Percentiles rank a stretch among this genome's conserved stretches.
Conservation (phyloP, 805 yeast genomes). For the Pichia cephalocereana region DNA sequence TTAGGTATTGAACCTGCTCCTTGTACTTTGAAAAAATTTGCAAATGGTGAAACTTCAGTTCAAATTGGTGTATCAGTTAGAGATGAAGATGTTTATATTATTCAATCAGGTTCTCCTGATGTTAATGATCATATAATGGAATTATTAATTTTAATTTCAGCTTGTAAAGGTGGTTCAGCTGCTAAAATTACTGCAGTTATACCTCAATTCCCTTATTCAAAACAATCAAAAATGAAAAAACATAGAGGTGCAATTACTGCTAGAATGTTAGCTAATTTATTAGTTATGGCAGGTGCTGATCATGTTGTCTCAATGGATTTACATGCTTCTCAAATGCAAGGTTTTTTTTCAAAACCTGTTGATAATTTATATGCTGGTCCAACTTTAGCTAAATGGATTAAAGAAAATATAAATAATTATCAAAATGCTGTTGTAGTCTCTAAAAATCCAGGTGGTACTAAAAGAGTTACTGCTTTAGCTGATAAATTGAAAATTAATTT, state of each 20-base stretch:
- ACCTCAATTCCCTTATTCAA: slow-evolving; percentile 96
- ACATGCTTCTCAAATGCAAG: slow-evolving; percentile 98
- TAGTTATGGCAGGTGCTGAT: slow-evolving; percentile 98
- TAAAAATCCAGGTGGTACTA: slow-evolving; percentile 99
- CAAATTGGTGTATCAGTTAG: slow-evolving; percentile 92
- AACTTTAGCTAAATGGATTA: slow-evolving; percentile 91
- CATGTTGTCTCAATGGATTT: slow-evolving; percentile 97
- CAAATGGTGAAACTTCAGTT: slow-evolving; percentile 96
- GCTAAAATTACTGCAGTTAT: slow-evolving; percentile 92
- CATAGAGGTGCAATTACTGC: slow-evolving; percentile 99
- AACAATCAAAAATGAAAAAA: slow-evolving; percentile 96
- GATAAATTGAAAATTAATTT: slow-evolving; percentile 91
- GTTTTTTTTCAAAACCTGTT: slow-evolving; percentile 94
- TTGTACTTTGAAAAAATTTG: slow-evolving; percentile 80
- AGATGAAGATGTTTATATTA: slow-evolving; percentile 93
- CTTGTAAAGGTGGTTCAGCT: slow-evolving; percentile 98
- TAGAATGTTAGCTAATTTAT: slow-evolving; percentile 89
- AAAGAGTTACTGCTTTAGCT: slow-evolving; percentile 96
- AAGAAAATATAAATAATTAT: slow-evolving; percentile 79
- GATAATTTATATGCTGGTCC: slow-evolving; percentile 97
- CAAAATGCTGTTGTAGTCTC: slow-evolving; percentile 90
- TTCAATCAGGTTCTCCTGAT: slow-evolving; percentile 84
- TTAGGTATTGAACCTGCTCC: slow-evolving; percentile 93
- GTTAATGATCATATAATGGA: slow-evolving; percentile 96
- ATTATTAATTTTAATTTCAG: slow-evolving; percentile 81